Conservation (phyloP, 345 rosid genomes). For the Syzygium aqueum region DNA sequence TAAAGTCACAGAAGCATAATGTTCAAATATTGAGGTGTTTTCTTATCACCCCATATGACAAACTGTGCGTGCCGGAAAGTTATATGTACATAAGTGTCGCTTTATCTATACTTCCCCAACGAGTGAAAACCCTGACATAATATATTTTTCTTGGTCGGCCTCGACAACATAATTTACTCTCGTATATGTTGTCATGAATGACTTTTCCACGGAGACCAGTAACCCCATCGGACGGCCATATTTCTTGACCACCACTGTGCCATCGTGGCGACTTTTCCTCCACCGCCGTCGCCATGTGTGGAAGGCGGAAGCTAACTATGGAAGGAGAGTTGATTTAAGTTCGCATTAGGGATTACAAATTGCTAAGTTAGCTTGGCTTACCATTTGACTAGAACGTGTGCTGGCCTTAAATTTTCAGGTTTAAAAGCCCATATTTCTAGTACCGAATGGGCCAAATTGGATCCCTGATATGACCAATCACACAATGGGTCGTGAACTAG, state of each 20-base stretch:
- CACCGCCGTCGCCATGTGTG: not conserved
- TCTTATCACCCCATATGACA: not conserved
- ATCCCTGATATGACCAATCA: not conserved
- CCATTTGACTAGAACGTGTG: not conserved
- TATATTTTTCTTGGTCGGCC: not conserved
- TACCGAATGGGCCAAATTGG: not conserved
- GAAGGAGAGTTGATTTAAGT: not conserved
- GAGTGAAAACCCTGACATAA: not conserved
- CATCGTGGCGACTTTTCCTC: not conserved
- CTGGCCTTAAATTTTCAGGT: not conserved
- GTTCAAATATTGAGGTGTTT: not conserved
- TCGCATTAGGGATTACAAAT: not conserved
- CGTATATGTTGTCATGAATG: not conserved
- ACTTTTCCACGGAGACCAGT: not conserved
- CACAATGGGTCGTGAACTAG: not conserved
- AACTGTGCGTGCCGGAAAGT: rapidly evolving
- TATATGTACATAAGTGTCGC: not conserved
- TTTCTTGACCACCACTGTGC: not conserved
- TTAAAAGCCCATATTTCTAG: not conserved
- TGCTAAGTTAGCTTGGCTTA: not conserved
- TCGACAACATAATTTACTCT: rapidly evolving
- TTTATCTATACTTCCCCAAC: not conserved
- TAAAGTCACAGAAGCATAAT: not conserved
- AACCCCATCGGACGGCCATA: not conserved
- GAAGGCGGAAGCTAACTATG: not conserved